A percentile compares a stretch with the other conserved stretches of the same genome.
phyloP scores from a whole-genome alignment of 2,329 filamentous ascomycete species.

The Fusarium papillatum region DNA sequence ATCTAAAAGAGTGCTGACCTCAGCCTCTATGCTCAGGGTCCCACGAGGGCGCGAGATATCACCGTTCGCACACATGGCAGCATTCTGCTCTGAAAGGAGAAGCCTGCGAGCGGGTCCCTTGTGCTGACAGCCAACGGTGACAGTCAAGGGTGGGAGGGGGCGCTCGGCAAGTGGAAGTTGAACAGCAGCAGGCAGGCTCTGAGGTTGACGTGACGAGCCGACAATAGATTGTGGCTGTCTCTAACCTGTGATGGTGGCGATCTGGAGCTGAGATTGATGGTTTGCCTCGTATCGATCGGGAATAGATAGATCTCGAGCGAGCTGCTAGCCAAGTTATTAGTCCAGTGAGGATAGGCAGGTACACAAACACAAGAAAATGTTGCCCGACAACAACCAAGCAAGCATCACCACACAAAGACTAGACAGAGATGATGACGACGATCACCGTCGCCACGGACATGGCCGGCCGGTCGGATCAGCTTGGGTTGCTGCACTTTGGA shows the following conservation, averaged over 20 bases:
- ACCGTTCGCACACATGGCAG: conserved; percentile 17
- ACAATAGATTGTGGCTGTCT: conserved; percentile 23
- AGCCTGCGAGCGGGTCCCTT: neutral
- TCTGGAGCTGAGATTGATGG: conserved; percentile 3
- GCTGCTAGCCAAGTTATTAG: neutral
- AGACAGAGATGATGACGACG: conserved; percentile 4
- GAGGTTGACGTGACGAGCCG: conserved; percentile 17
- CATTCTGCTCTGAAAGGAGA: neutral
- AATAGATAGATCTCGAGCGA: conserved; percentile 20
- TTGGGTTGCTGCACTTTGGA: conserved; percentile 8
- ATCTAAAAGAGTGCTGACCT: conserved; percentile 32
- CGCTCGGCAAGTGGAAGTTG: conserved; percentile 13
- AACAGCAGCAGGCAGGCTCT: conserved; percentile 14
- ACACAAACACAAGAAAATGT: neutral
- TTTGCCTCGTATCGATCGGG: conserved; percentile 6
- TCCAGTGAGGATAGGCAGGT: neutral
- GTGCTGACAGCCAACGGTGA: conserved; percentile 2
- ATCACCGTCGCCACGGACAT: conserved; percentile 20
- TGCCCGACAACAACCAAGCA: neutral
- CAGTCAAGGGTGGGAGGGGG: neutral
- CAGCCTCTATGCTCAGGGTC: conserved; percentile 7
- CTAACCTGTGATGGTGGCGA: neutral
- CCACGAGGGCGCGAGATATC: conserved; percentile 12
- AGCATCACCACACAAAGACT: neutral
- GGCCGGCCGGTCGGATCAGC: conserved; percentile 13